Evolutionary conservation across 441 rosid species (phyloP), one percentile per base, ranked within the genome.

Genomic region (Erodium texanum): DNA sequence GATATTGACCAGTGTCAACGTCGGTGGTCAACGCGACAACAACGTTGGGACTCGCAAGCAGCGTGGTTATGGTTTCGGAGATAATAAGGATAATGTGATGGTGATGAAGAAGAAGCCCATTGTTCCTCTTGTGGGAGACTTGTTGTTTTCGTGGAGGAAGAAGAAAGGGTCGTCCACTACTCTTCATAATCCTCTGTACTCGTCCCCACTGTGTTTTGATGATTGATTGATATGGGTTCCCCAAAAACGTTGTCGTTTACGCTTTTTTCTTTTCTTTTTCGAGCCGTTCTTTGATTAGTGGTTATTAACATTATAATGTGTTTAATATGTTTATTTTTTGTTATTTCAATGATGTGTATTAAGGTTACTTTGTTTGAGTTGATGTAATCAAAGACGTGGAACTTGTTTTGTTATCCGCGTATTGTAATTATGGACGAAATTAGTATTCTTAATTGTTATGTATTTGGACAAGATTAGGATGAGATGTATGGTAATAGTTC

Each of bases 71-170:
- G 59, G 58, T 16, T 74, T 68, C 29, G 80, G 71, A 2, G 79
- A 72, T 3, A 69, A 67, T 43, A 81, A 68, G 14, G 82, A 76
- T 76, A 77, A 68, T 69, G 22, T 16, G 22, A 29, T 3, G 65
- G 66, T 7, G 78, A 67, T 12, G 80, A 83, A 85, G 84, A 85
- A 84, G 87, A 93, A 90, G 77, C 98, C 97, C 14, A 82, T 89
- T 0, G 79, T 93, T 73, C 98, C 97, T 61, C 86, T 89, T 2
- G 80, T 89, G 45, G 86, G 87, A 34, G 93, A 90, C 59, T 77
- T 86, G 66, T 73, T 89, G 71, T 87, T 77, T 76, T 52, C 59
- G n/a, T 52, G 59, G 59, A 52, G n/a, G 59, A 80, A 72, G 87
- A 89, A 82, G 75, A 90, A 79, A 71, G 73, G 67, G 2, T 69